These are phyloP conservation scores for Metschnikowia koreensis DNA, from an alignment of 805 yeast genomes.

Conservation along the genomic window DNA sequence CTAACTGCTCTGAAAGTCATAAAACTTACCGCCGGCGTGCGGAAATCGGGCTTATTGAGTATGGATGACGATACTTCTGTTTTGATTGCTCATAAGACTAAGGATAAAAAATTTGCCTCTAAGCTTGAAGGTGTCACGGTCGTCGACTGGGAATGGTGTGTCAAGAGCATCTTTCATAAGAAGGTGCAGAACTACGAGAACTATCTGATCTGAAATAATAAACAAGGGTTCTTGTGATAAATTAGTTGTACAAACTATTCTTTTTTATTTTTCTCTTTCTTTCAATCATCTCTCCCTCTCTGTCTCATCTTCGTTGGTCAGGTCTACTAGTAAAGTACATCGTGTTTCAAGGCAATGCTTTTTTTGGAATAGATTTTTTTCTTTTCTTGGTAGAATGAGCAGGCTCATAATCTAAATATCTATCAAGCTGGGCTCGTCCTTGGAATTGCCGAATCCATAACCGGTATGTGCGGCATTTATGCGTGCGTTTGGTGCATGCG, in stretches of 20 bases:
- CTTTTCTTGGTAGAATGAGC: too few species aligned
- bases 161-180: constrained; percentile 48
- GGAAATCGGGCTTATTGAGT: constrained; percentile 17
- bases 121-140: constrained; percentile 27
- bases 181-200: constrained; percentile 4
- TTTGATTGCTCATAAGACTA: constrained; percentile 32
- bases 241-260: not conserved
- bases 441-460: constrained; percentile 85
- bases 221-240: too few species aligned
- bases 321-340: not conserved
- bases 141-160: constrained; percentile 67
- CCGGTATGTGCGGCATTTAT: constrained; percentile 86
- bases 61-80: constrained; percentile 18
- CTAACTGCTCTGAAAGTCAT: constrained; percentile 27
- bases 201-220: not conserved
- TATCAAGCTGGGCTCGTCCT: constrained; percentile 49
- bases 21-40: constrained; percentile 19
- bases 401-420: constrained; percentile 32
- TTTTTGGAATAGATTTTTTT: too few species aligned
- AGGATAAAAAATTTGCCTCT: constrained; percentile 28
- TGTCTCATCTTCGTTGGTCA: not conserved
- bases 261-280: not conserved
- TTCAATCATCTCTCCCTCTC: not conserved
- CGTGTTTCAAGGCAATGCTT: not conserved
- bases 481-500: constrained; percentile 36